Percentiles rank a stretch among this genome's conserved stretches.
Evolutionary conservation across 1,139 yeast species (phyloP).

Genomic region (Sugiyamaella neomexicana): DNA sequence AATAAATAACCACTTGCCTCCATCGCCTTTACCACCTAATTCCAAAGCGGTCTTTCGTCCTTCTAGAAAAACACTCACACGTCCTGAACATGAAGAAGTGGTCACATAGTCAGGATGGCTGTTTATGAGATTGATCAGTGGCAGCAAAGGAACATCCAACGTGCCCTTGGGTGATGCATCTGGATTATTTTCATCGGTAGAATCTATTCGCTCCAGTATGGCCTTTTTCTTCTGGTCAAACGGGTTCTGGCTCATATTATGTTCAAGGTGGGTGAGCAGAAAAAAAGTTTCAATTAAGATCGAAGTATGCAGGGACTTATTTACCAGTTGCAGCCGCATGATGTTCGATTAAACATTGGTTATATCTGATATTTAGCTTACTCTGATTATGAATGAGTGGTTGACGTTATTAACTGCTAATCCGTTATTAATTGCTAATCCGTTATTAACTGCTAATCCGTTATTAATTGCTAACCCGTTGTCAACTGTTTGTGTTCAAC

Average conservation of each 20-base stretch:
- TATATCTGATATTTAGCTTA: too few relatives aligned
- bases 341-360: too few relatives aligned
- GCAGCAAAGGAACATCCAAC: constrained; percentile 68
- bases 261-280: too few relatives aligned
- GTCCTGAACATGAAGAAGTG: constrained; percentile 85
- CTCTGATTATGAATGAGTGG: too few relatives aligned
- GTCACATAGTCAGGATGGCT: constrained; percentile 68
- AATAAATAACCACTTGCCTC: constrained; percentile 83
- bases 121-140: constrained; percentile 68
- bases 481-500: too few relatives aligned
- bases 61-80: constrained; percentile 78
- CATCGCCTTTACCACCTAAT: constrained; percentile 82
- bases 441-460: too few relatives aligned
- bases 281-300: background rate
- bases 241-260: constrained; percentile 13
- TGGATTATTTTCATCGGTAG: constrained; percentile 47
- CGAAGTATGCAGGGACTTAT: background rate
- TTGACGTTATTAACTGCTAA: too few relatives aligned
- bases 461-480: too few relatives aligned
- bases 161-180: constrained; percentile 87
- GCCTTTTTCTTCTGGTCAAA: constrained; percentile 67
- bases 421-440: too few relatives aligned
- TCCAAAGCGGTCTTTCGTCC: constrained; percentile 44
- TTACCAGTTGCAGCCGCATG: too few relatives aligned
- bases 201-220: constrained; percentile 56